Evolutionary conservation across 225 moss, liverwort and hornwort genomes (phyloP).

Genomic region (Physcomitrium patens): DNA sequence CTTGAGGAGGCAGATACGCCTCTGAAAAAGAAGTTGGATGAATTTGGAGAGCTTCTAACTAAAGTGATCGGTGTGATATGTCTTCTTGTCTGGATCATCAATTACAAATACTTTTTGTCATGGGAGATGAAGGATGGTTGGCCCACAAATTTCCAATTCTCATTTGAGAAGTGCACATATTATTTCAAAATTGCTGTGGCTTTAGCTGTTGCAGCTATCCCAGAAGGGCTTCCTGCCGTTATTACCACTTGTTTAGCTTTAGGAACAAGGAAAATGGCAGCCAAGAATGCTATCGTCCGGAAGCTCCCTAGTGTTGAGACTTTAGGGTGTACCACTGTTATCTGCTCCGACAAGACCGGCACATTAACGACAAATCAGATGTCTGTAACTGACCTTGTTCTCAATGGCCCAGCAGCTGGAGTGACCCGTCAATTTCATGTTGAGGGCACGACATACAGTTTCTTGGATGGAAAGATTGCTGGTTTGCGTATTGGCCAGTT

Average conservation of each 20-base stretch:
- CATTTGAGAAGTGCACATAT: constrained; percentile 94
- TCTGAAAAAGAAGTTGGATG: constrained; percentile 88
- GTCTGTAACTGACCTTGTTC: constrained; percentile 86
- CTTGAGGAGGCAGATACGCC: constrained; percentile 92
- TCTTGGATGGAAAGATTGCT: constrained; percentile 64
- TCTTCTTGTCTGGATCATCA: constrained; percentile 93
- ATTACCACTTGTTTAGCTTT: constrained; percentile 95
- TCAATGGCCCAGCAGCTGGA: constrained; percentile 69
- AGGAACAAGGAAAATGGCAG: constrained; percentile 95
- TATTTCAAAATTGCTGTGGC: constrained; percentile 99
- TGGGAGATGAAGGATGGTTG: constrained; percentile 74
- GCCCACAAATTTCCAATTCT: constrained; percentile 74
- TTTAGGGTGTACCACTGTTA: constrained; percentile 92
- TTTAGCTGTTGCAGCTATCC: constrained; percentile 94
- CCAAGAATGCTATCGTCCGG: constrained; percentile 93
- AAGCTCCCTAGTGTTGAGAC: constrained; percentile 97
- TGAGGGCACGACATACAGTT: constrained; percentile 89
- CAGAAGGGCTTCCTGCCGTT: constrained; percentile 92
- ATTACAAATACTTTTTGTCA: constrained; percentile 91
- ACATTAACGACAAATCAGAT: constrained; percentile 97
- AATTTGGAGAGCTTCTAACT: constrained; percentile 88
- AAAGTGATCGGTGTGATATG: constrained; percentile 90
- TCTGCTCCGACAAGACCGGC: constrained; percentile 97
- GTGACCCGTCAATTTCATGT: constrained; percentile 76
- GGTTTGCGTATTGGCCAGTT: constrained; percentile 59